phyloP scores from a whole-genome alignment of 2,329 filamentous ascomycete genomes.

The Aspergillus tanneri region DNA sequence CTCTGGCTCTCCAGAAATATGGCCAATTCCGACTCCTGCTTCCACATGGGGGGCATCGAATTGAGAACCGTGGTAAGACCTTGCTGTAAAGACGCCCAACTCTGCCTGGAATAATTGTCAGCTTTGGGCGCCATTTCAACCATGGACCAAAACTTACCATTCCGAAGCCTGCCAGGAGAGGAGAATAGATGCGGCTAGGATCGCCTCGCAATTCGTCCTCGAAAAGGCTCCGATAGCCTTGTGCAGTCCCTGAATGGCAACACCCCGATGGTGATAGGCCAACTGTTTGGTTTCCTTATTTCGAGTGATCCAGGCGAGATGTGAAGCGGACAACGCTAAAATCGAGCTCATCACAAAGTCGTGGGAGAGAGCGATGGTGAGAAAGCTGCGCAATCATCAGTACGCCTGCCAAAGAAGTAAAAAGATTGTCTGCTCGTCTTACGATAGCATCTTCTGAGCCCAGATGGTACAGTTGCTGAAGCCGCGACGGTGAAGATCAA shows the following conservation, averaged over 20 bases:
- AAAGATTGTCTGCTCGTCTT: slow-evolving; percentile 41
- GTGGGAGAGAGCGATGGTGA: slow-evolving; percentile 77
- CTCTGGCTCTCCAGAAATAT: slow-evolving; percentile 44
- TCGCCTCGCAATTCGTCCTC: slow-evolving; percentile 81
- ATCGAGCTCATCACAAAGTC: slow-evolving; percentile 92
- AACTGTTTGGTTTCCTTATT: slow-evolving; percentile 83
- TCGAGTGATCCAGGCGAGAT: slow-evolving; percentile 84
- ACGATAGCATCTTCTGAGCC: slow-evolving; percentile 91
- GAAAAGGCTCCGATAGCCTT: slow-evolving; percentile 84
- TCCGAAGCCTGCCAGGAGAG: slow-evolving; percentile 95
- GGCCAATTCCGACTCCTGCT: slow-evolving; percentile 71
- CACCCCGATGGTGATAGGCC: slow-evolving; percentile 82
- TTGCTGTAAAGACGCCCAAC: slow-evolving; percentile 90
- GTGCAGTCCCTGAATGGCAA: slow-evolving; percentile 82
- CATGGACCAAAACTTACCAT: slow-evolving; percentile 67
- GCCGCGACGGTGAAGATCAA: slow-evolving; percentile 73
- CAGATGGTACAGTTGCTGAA: slow-evolving; percentile 85
- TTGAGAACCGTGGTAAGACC: slow-evolving; percentile 87
- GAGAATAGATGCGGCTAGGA: slow-evolving; percentile 85
- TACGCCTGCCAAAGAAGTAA: background rate
- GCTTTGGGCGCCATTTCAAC: slow-evolving; percentile 19
- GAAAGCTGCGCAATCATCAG: slow-evolving; percentile 56
- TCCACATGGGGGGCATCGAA: slow-evolving; percentile 82
- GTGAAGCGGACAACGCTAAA: slow-evolving; percentile 89
- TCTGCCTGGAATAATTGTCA: slow-evolving; percentile 64